Conservation (phyloP, 495 filamentous ascomycete genomes). For the Neurospora sublineolata region DNA sequence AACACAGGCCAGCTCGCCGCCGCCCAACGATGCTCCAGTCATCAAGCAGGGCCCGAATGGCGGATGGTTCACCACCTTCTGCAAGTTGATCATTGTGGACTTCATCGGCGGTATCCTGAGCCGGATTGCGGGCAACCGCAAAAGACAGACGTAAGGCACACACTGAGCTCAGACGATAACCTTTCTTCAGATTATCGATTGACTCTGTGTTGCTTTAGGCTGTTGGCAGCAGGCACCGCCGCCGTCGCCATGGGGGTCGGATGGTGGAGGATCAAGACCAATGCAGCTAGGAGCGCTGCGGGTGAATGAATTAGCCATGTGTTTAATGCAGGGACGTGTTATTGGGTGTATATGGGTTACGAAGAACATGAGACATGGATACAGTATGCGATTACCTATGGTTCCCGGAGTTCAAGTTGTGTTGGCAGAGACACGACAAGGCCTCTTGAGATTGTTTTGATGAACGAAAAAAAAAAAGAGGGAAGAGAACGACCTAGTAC, state of each 20-base stretch:
- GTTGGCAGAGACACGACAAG: background rate
- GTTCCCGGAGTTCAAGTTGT: background rate
- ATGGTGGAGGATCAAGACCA: constrained; percentile 6
- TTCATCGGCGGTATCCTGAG: constrained; percentile 19
- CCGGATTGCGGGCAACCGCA: constrained; percentile 11
- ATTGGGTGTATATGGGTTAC: background rate
- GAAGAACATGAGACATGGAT: constrained; percentile 1
- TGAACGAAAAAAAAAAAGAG: background rate
- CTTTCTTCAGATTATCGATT: constrained; percentile 6
- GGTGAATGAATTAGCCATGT: background rate
- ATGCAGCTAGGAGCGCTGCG: background rate
- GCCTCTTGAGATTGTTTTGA: background rate
- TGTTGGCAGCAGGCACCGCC: constrained; percentile 10
- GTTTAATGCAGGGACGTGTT: background rate
- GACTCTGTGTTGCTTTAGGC: constrained; percentile 9
- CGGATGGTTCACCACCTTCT: constrained; percentile 19
- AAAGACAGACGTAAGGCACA: constrained; percentile 15
- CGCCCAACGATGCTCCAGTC: constrained; percentile 2
- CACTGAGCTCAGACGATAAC: background rate
- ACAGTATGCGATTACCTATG: background rate
- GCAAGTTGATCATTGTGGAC: constrained; percentile 22
- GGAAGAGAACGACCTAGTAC: background rate
- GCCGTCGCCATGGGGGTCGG: constrained; percentile 4
- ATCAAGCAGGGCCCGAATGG: constrained; percentile 5
- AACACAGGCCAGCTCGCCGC: constrained; percentile 2